A percentile compares a stretch with the other conserved stretches of the same genome.
Evolutionary conservation across 2,329 filamentous ascomycete genomes (phyloP).

Genomic region (Ophiostoma sp.): DNA sequence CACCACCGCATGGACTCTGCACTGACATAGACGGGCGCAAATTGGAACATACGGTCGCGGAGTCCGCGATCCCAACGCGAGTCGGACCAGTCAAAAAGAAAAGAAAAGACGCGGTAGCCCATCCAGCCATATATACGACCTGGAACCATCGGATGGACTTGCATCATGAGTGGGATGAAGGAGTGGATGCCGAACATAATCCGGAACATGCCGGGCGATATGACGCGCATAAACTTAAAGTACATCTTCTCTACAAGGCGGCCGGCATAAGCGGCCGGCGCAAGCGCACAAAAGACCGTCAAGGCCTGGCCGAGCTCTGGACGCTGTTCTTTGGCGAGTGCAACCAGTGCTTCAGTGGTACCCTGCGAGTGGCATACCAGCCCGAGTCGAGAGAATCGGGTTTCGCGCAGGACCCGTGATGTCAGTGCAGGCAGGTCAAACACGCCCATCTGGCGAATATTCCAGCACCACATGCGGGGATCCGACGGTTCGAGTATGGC

Average conservation of each 20-base stretch:
- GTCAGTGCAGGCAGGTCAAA: conserved; percentile 79
- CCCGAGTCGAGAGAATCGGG: conserved; percentile 75
- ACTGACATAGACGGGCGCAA: conserved; percentile 83
- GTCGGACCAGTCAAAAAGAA: conserved; percentile 85
- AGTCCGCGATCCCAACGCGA: conserved; percentile 75
- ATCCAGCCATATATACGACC: conserved; percentile 68
- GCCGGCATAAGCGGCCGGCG: conserved; percentile 85
- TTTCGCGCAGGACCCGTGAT: conserved; percentile 73
- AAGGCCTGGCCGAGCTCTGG: conserved; percentile 78
- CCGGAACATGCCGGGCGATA: conserved; percentile 70
- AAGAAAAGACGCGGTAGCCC: conserved; percentile 84
- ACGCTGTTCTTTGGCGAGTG: conserved; percentile 81
- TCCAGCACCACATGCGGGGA: conserved; percentile 95
- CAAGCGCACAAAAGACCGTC: conserved; percentile 84
- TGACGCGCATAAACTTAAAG: conserved; percentile 83
- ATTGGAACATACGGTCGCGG: conserved; percentile 81
- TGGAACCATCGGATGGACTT: conserved; percentile 64
- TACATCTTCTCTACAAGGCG: conserved; percentile 80
- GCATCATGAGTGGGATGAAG: conserved; percentile 92
- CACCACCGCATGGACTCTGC: conserved; percentile 93
- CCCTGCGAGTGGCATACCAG: conserved; percentile 87
- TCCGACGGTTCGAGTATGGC: conserved; percentile 64
- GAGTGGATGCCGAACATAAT: conserved; percentile 85
- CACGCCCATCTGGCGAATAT: conserved; percentile 88
- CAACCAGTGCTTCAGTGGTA: conserved; percentile 81